Conservation (phyloP, 345 rosid genomes). For the Eucalyptus virginea region DNA sequence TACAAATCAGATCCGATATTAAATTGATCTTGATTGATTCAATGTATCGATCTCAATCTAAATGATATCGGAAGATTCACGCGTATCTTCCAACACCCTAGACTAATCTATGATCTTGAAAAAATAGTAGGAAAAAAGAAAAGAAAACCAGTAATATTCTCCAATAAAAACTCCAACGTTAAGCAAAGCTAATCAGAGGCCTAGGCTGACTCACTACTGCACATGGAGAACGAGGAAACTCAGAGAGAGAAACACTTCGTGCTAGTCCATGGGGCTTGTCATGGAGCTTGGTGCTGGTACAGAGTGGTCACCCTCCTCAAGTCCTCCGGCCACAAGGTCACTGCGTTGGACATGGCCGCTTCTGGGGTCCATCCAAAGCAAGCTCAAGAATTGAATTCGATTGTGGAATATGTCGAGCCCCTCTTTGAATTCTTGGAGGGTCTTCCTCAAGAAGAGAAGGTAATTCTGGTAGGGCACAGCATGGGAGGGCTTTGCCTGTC, state of each 20-base stretch:
- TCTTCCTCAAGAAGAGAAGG: conserved; percentile 7
- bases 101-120: not conserved
- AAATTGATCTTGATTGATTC: too few species aligned
- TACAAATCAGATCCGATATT: too few species aligned
- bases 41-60: too few species aligned
- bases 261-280: conserved; percentile 12
- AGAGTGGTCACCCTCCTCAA: conserved; percentile 1
- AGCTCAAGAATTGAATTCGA: not conserved
- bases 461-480: conserved; percentile 25
- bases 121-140: too few species aligned
- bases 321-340: conserved; percentile 11
- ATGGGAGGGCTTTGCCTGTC: conserved; percentile 13
- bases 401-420: conserved; percentile 3
- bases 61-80: too few species aligned
- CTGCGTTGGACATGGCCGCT: conserved; percentile 8
- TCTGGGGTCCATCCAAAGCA: conserved; percentile 10
- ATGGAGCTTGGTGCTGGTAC: conserved; percentile 32
- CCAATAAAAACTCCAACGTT: not conserved
- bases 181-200: not conserved
- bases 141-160: not conserved
- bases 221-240: too few species aligned
- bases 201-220: too few species aligned
- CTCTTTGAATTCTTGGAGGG: conserved; percentile 7
- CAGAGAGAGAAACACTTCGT: conserved; percentile 3
- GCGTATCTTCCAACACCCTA: too few species aligned